Evolutionary conservation across 352 stramenopile species (phyloP).

Genomic region (Pythium rhizo-oryzae): DNA sequence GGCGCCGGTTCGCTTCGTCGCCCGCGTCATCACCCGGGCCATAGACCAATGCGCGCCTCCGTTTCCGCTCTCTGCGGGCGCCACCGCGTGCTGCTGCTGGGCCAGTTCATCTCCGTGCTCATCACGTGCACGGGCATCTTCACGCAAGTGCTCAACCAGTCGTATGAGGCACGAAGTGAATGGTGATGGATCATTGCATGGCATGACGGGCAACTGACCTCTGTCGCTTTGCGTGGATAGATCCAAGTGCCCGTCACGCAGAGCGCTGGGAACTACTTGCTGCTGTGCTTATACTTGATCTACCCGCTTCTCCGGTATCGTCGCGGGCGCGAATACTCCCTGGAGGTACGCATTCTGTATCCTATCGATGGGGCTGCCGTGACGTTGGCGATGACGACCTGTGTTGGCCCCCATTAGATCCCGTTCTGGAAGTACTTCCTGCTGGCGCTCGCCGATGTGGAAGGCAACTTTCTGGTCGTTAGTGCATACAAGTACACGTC

Average conservation of each 20-base stretch:
- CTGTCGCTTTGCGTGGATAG: conserved; percentile 31
- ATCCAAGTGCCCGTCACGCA: conserved; percentile 81
- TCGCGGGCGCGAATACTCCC: conserved; percentile 45
- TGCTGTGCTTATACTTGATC: conserved; percentile 62
- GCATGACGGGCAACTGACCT: background rate
- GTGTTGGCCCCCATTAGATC: conserved; percentile 36
- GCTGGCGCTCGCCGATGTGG: conserved; percentile 93
- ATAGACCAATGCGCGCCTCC: conserved; percentile 9
- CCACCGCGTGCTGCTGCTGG: conserved; percentile 70
- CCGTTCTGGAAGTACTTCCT: conserved; percentile 91
- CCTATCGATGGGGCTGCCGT: conserved; percentile 18
- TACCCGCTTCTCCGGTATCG: conserved; percentile 47
- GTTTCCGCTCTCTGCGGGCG: conserved; percentile 37
- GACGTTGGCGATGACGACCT: background rate
- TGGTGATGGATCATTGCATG: background rate
- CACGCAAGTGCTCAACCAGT: conserved; percentile 79
- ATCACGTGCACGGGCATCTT: conserved; percentile 90
- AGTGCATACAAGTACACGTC: conserved; percentile 96
- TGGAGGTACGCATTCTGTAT: too few relatives aligned
- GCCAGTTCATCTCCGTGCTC: conserved; percentile 89
- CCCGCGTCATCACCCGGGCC: background rate
- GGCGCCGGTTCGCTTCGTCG: conserved; percentile 7
- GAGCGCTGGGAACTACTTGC: conserved; percentile 69
- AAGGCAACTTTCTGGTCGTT: conserved; percentile 96
- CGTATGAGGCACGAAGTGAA: conserved; percentile 55